Percentiles rank a stretch among this genome's conserved stretches.
Conservation (phyloP, 768 basidiomycete genomes). For the Leccinum longicurvipes region DNA sequence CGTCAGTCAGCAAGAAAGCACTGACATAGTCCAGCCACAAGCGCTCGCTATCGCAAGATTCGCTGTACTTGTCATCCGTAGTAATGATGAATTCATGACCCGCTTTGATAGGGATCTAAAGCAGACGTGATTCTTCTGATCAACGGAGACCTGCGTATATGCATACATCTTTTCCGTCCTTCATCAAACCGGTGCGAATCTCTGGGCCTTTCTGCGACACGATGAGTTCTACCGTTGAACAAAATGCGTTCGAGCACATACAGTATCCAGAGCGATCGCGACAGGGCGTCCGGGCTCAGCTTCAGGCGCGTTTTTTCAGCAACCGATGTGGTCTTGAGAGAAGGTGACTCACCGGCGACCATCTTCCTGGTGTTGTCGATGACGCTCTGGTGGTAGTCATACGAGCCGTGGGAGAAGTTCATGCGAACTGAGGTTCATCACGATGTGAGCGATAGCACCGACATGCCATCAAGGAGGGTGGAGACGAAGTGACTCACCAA, state of each 20-base stretch:
- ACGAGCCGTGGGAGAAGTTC: slow-evolving; percentile 99
- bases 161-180: slow-evolving; percentile 80
- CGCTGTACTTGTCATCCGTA: slow-evolving; percentile 77
- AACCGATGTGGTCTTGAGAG: not conserved
- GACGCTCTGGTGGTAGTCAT: slow-evolving; percentile 98
- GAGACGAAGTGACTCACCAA: slow-evolving; percentile 80
- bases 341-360: slow-evolving; percentile 57
- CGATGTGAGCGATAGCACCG: slow-evolving; percentile 7
- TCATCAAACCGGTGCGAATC: slow-evolving; percentile 95
- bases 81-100: slow-evolving; percentile 94
- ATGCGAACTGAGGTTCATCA: slow-evolving; percentile 73
- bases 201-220: slow-evolving; percentile 89
- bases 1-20: slow-evolving; percentile 13
- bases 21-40: slow-evolving; percentile 94
- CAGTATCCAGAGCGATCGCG: slow-evolving; percentile 97
- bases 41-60: slow-evolving; percentile 76
- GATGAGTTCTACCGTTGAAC: slow-evolving; percentile 4
- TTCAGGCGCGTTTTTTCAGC: slow-evolving; percentile 9
- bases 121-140: slow-evolving; percentile 3
- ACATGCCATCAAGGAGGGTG: not conserved
- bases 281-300: slow-evolving; percentile 82
- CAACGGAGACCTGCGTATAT: slow-evolving; percentile 7
- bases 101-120: slow-evolving; percentile 74
- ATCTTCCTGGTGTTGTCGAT: slow-evolving; percentile 95
- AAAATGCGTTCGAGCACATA: slow-evolving; percentile 36